Percentiles rank a stretch among this genome's conserved stretches.
Evolutionary conservation across 192 early-diverging fungal species (phyloP).

Genomic region (Dissophora ornata): DNA sequence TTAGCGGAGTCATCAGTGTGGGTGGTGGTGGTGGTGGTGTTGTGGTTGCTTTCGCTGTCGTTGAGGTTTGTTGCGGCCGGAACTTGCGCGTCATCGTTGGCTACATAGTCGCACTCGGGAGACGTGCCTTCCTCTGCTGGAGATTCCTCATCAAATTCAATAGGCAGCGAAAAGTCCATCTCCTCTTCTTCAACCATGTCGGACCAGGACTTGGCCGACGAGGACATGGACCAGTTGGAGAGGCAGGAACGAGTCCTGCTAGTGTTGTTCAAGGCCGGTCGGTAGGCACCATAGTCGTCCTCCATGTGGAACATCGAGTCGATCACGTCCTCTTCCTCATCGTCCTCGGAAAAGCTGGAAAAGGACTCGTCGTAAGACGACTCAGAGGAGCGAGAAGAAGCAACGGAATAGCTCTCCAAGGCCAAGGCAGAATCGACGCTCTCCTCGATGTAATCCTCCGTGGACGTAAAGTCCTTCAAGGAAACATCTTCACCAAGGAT

Average conservation of each 20-base stretch:
- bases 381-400: slow-evolving; percentile 26
- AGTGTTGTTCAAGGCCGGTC: not conserved
- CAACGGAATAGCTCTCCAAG: slow-evolving; percentile 31
- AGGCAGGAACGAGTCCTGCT: slow-evolving; percentile 16
- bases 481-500: slow-evolving; percentile 18
- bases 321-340: slow-evolving; percentile 30
- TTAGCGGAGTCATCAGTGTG: slow-evolving; percentile 32
- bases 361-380: slow-evolving; percentile 13
- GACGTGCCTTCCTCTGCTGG: too few relatives aligned
- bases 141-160: slow-evolving; percentile 50
- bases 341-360: slow-evolving; percentile 10
- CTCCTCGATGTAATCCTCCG: slow-evolving; percentile 31
- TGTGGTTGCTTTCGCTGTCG: slow-evolving; percentile 7
- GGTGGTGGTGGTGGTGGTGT: slow-evolving; percentile 7
- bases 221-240: slow-evolving; percentile 40
- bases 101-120: too few relatives aligned
- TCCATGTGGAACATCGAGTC: slow-evolving; percentile 52
- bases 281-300: slow-evolving; percentile 30
- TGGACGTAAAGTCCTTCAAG: slow-evolving; percentile 10
- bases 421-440: slow-evolving; percentile 27
- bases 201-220: slow-evolving; percentile 52
- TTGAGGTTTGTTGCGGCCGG: not conserved
- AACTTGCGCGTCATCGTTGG: too few relatives aligned
- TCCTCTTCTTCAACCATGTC: slow-evolving; percentile 54
- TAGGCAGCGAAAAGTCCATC: slow-evolving; percentile 52